Base-by-base conservation (phyloP, 129 eudicot species). In the Flaveria ramosissima region DNA sequence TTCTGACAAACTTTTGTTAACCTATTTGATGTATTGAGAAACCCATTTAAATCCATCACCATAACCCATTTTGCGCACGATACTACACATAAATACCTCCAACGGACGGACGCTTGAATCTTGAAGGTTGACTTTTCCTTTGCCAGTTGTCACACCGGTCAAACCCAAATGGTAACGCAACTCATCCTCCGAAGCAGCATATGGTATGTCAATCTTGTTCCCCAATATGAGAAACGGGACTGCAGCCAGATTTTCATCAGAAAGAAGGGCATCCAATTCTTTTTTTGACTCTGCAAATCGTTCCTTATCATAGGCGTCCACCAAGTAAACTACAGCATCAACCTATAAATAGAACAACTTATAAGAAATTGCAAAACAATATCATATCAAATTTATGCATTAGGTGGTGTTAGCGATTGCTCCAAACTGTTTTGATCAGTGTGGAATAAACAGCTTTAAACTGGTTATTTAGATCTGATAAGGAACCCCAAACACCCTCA, bases 41-140 rank as follows among this genome's bases (percentile, higher is more conserved):
- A 71, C 75, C 75, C 75, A 71, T 71, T 71, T 71, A n/a, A 71
- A 71, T 16, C 75, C 75, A 50, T 71, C 75, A 71, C 75, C 75
- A 50, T 71, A 71, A 71, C 75, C 75, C 75, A 71, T 71, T 71
- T 71, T 71, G 24, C 75, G 47, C 45, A 71, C 75, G 10, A 71
- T 71, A 26, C 75, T 71, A 20, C 75, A 71, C 75, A 71, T 71
- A 71, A 71, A 71, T 71, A 71, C 63, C 63, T 71, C 75, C 63
- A 71, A 71, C 16, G 75, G 75, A 26, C 75, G 63, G 36, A 71
- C 75, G 20, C 63, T 71, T 30, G 75, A 71, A 51, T 71, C 75
- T 71, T 71, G 75, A 51, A 71, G 75, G 46, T 71, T 71, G 63
- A 71, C 75, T 71, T 71, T 71, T n/a, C 75, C 75, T 51, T 71